Conservation (phyloP, 768 basidiomycete genomes). For the Agrocybe chaxingu region DNA sequence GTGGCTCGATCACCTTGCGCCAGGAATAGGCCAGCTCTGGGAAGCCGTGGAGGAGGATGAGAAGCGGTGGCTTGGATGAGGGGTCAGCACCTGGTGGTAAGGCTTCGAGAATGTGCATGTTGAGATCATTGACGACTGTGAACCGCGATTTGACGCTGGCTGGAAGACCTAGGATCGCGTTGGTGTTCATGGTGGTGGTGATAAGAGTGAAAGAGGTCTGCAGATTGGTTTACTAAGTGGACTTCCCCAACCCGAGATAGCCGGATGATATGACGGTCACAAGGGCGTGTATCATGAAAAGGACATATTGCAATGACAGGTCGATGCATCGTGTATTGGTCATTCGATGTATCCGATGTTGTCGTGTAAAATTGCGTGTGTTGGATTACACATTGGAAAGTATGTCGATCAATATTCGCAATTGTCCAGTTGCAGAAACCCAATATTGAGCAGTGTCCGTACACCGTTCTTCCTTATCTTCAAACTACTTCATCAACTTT, state of each 20-base stretch:
- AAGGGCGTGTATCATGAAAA: no score
- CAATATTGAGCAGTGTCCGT: not conserved
- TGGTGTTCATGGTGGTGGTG: not conserved
- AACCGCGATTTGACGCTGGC: constrained; percentile 34
- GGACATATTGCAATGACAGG: no score
- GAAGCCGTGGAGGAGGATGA: constrained; percentile 64
- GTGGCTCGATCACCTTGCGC: constrained; percentile 53
- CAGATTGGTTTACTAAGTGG: no score
- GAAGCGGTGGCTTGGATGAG: constrained; percentile 34
- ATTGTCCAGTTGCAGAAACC: no score
- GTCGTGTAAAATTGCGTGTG: no score
- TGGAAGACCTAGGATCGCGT: constrained; percentile 17
- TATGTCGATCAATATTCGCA: no score
- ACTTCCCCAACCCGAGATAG: no score
- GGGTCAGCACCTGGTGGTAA: constrained; percentile 18
- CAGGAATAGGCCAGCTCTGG: constrained; percentile 67
- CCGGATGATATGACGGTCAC: no score
- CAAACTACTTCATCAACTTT: constrained; percentile 64
- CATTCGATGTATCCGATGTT: no score
- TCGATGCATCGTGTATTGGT: no score
- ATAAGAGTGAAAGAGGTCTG: no score
- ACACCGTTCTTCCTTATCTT: not conserved
- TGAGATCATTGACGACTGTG: constrained; percentile 43
- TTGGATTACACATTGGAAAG: no score
- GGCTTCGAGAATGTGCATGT: constrained; percentile 52